Evolutionary conservation across 1,139 yeast species (phyloP).

Genomic region (Zhuliangozyma parablackwelliae): DNA sequence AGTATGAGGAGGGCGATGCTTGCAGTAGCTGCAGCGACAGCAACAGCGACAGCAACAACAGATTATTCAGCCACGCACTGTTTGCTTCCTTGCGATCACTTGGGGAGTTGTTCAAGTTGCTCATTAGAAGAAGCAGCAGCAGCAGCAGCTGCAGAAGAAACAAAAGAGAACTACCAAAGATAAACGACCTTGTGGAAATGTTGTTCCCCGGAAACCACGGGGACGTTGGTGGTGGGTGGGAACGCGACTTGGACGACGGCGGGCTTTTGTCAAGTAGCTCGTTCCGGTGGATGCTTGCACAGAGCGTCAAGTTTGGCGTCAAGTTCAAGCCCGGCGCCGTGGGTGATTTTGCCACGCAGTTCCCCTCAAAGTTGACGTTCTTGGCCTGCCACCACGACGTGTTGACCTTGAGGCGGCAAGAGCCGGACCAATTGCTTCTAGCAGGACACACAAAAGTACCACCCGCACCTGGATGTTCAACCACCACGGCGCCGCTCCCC

Average conservation of each 20-base stretch:
- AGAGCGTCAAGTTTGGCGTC: slow-evolving; percentile 48
- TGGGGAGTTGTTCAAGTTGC: slow-evolving; percentile 2
- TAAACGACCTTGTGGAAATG: slow-evolving; percentile 30
- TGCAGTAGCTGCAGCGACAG: slow-evolving; percentile 2
- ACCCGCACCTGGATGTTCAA: too few relatives aligned
- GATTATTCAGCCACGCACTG: neutral
- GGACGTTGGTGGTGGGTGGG: slow-evolving; percentile 66
- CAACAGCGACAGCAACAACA: too few relatives aligned
- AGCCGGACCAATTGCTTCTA: slow-evolving; percentile 1
- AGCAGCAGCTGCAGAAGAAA: neutral
- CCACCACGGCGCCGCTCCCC: slow-evolving; percentile 9
- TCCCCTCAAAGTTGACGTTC: slow-evolving; percentile 34
- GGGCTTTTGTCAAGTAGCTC: slow-evolving; percentile 35
- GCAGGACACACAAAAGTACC: neutral
- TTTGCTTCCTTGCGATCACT: slow-evolving; percentile 3
- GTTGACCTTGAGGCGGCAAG: slow-evolving; percentile 16
- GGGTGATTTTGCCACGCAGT: slow-evolving; percentile 31
- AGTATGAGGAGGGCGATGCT: neutral
- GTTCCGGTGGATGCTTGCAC: slow-evolving; percentile 55
- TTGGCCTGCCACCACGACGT: slow-evolving; percentile 48
- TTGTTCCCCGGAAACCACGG: slow-evolving; percentile 70
- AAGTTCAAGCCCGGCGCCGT: slow-evolving; percentile 37
- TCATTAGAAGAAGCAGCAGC: slow-evolving; percentile 5
- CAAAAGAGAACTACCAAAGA: slow-evolving; percentile 1
- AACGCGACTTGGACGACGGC: slow-evolving; percentile 25